Evolutionary conservation across 768 basidiomycete genomes (phyloP).

Genomic region (Boletellus ananiceps): DNA sequence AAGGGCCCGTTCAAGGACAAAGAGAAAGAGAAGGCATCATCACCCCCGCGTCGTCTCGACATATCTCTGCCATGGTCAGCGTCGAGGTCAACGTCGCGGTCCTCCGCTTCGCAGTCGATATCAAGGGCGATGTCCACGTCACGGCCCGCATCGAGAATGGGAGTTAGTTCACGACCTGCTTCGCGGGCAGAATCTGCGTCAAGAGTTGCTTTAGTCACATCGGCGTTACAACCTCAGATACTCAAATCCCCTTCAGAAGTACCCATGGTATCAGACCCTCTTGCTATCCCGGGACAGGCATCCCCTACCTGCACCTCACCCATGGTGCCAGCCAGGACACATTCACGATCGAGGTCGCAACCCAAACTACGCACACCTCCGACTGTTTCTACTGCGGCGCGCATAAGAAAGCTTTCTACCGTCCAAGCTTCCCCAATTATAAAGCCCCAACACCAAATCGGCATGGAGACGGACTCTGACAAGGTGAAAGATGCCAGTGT

Average conservation of each 20-base stretch:
- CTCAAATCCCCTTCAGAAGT: constrained; percentile 1
- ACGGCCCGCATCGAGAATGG: constrained; percentile 19
- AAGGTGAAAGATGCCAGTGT: not conserved
- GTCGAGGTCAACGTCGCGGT: constrained; percentile 12
- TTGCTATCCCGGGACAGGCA: not conserved
- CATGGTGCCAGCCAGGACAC: constrained; percentile 3
- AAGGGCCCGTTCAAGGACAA: constrained; percentile 19
- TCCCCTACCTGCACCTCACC: not conserved
- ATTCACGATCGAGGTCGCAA: constrained; percentile 34
- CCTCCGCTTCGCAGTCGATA: constrained; percentile 13
- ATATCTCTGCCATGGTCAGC: constrained; percentile 34
- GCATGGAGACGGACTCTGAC: constrained; percentile 1
- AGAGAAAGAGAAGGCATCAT: constrained; percentile 28
- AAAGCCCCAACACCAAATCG: constrained; percentile 10
- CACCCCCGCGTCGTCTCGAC: constrained; percentile 29
- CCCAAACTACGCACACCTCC: constrained; percentile 27
- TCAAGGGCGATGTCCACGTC: constrained; percentile 15
- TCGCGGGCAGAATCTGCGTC: constrained; percentile 12
- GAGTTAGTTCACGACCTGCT: constrained; percentile 7
- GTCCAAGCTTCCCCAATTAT: constrained; percentile 29
- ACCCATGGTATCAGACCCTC: not conserved
- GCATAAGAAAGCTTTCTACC: constrained; percentile 26
- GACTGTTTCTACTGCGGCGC: constrained; percentile 2
- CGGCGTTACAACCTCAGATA: not conserved
- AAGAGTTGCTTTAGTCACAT: not conserved